These are phyloP conservation scores for Nannochloropsis salina DNA, from an alignment of 108 stramenopile species.

Conservation along the genomic window DNA sequence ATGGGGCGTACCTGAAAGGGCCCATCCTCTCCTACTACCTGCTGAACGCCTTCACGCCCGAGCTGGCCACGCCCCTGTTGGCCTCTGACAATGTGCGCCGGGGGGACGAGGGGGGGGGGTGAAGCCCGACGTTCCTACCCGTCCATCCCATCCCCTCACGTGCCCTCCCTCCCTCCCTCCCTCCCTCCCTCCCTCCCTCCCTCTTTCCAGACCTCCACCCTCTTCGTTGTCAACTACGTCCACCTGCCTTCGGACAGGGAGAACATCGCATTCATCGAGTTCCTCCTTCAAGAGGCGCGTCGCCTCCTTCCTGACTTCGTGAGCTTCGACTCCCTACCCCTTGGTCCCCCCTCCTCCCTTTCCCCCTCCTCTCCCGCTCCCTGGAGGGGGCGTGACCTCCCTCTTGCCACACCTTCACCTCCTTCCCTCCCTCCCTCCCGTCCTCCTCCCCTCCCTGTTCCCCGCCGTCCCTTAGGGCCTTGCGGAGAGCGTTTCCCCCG, in stretches of 20 bases:
- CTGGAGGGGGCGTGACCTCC: not conserved
- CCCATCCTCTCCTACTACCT: not conserved
- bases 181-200: slow-evolving; percentile 2
- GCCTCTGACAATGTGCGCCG: not conserved
- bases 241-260: not conserved
- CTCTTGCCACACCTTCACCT: not conserved
- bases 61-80: not conserved
- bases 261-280: not conserved
- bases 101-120: not conserved
- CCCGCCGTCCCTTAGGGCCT: not conserved
- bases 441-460: not conserved
- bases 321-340: not conserved
- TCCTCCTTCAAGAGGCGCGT: not conserved
- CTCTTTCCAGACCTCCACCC: not conserved
- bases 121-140: not conserved
- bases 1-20: not conserved
- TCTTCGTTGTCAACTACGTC: not conserved
- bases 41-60: not conserved
- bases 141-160: not conserved
- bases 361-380: not conserved
- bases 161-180: not conserved
- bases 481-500: not conserved
- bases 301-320: not conserved
- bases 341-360: not conserved
- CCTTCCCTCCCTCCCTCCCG: not conserved